Evolutionary conservation across 805 yeast genomes (phyloP), one percentile per base, ranked within the genome.

Genomic region (Candida sithepensis): DNA sequence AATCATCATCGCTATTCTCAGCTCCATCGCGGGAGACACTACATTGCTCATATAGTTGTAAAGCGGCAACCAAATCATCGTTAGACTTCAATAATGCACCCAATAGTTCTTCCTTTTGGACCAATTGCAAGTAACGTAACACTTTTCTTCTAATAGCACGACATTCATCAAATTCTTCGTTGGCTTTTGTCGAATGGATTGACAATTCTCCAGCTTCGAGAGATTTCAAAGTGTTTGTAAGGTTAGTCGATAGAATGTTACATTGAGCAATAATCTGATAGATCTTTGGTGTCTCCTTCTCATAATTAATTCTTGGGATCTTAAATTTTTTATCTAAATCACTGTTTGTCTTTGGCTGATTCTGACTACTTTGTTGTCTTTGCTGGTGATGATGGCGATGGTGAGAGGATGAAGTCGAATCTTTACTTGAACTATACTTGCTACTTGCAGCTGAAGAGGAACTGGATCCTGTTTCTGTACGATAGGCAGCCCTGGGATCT

Each of bases 61-160:
- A 74, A 0, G 90, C 84, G 3, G 71, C 70, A 6, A 94, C 95
- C 51, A 94, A 75, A 63, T 88, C 91, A 58, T 94, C 99, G 63
- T 94, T 94, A 40, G 97, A 95, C 56, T 81, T 84, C 48, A 94
- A 80, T 52, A 94, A 74, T 39, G 88, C 77, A n/a, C 97, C 98
- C 52, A 94, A 68, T 51, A 82, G 85, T 59, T 88, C 96, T 53
- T 91, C 97, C 49, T 82, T 82, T 39, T 88, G 85, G 37, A 90
- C 88, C 44, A 80, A 73, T 67, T 94, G 98, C 54, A 94, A 74
- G 63, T 90, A 90, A 52, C 89, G 72, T 53, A 94, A 72, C 14
- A 94, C 81, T 57, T 81, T 83, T 50, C 96, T 76, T 63, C 99
- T 79, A 44, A 86, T 77, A 7, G 77, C 70, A 50, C 92, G 78